Conservation (phyloP, 2,329 filamentous ascomycete species). For the Sphaerulina vaccinii region DNA sequence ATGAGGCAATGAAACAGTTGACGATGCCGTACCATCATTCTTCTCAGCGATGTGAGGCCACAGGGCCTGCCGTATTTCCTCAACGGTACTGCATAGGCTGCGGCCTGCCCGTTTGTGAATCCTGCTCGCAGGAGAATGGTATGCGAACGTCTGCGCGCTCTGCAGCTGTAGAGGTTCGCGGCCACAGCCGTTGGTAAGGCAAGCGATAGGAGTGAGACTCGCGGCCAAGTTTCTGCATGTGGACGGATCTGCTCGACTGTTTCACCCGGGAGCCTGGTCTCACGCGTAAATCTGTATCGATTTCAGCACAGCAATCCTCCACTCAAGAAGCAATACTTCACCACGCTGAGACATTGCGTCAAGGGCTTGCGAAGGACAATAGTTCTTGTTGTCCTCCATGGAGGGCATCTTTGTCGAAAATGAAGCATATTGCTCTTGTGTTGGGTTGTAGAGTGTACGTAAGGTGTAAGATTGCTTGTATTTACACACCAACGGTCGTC, state of each 20-base stretch:
- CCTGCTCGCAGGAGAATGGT: not conserved
- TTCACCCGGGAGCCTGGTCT: not conserved
- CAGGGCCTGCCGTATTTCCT: not conserved
- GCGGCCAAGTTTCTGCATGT: not conserved
- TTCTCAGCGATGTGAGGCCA: not conserved
- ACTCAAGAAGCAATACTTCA: not conserved
- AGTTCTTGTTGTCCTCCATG: not conserved
- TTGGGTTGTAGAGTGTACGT: not conserved
- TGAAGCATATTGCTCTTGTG: not conserved
- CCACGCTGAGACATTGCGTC: not conserved
- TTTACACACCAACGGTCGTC: not conserved
- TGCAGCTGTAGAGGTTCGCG: slow-evolving; percentile 1
- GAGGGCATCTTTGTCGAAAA: not conserved
- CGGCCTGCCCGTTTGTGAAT: slow-evolving; percentile 7
- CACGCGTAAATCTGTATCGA: not conserved
- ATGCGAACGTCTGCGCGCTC: not conserved
- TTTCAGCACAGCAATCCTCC: not conserved
- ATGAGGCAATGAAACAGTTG: slow-evolving; percentile 9
- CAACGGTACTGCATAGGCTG: not conserved
- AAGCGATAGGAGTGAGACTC: not conserved
- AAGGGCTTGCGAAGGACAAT: not conserved
- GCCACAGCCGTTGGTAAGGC: not conserved
- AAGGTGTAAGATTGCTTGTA: not conserved
- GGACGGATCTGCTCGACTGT: not conserved
- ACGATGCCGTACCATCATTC: slow-evolving; percentile 6